A percentile compares a stretch with the other conserved stretches of the same genome.
Evolutionary conservation across 2,329 filamentous ascomycete species (phyloP).

Genomic region (Apiospora hydei): DNA sequence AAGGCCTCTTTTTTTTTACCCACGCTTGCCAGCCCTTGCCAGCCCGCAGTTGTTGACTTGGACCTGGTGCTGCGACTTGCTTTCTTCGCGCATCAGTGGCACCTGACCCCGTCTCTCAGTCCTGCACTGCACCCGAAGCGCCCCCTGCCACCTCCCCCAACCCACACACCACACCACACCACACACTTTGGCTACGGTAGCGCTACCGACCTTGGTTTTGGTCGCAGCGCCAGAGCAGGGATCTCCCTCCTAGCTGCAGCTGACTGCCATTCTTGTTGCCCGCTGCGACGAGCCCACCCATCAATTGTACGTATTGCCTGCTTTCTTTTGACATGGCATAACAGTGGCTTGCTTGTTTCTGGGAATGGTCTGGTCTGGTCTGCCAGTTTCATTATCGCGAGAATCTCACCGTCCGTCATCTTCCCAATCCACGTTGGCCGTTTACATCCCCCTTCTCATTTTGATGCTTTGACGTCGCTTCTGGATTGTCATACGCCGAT

Average conservation of each 20-base stretch:
- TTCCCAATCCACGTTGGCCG: slow-evolving; percentile 14
- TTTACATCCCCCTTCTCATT: neutral
- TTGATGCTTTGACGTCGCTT: neutral
- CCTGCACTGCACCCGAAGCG: neutral
- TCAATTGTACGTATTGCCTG: slow-evolving; percentile 22
- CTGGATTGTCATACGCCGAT: neutral
- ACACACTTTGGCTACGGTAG: neutral
- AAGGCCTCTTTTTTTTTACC: neutral
- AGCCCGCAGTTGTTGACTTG: neutral
- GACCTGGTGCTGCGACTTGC: neutral
- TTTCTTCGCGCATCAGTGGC: slow-evolving; percentile 11
- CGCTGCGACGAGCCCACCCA: slow-evolving; percentile 6
- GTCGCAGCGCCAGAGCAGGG: slow-evolving; percentile 21
- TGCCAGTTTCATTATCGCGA: neutral
- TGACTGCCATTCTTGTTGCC: slow-evolving; percentile 19
- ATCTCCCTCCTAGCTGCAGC: slow-evolving; percentile 15
- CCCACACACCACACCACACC: neutral
- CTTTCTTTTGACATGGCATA: slow-evolving; percentile 21
- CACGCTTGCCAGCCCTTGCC: neutral
- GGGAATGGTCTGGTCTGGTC: neutral
- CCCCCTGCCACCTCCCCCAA: neutral
- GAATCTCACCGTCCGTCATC: neutral
- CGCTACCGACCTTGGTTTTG: slow-evolving; percentile 1
- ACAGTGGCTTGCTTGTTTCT: slow-evolving; percentile 22
- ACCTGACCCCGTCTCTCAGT: neutral